Evolutionary conservation across 202 grass and related monocot species (phyloP), one percentile per base, ranked within the genome.

Genomic region (Bolboschoenoplectus hybrid): DNA sequence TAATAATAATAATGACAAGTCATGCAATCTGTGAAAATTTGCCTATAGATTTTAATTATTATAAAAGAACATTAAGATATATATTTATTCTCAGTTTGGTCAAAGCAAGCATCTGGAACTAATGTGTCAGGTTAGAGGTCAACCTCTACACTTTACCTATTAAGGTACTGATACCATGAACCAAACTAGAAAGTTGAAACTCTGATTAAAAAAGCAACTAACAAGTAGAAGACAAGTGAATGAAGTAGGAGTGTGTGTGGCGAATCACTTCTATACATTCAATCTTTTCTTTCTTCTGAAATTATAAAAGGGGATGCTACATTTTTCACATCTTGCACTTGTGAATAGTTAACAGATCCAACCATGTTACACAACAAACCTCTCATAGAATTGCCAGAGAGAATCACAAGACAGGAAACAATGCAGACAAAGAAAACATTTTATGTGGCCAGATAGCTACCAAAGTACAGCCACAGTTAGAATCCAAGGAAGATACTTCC

Each of bases 401-500:
- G 5, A 17, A 57, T 57, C 34, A 34, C 9, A 57, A 9, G 49
- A 75, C 9, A 74, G 17, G 9, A 64, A 39, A 78, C 13, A 78
- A 56, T 53, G 34, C 9, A 66, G n/a, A 82, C 58, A 82, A 82
- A 63, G 9, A 40, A 9, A 20, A 47, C 11, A 64, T 49, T 19
- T 65, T 81, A 9, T 82, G 39, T 82, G 79, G 57, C 7, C 19
- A 82, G 58, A 65, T 65, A 63, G 79, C 61, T 46, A 65, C 52
- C 34, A 16, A 61, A 71, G 67, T 45, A 71, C 46, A 75, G 10
- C 46, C 46, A 50, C 26, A 13, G 49, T 81, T 46, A 60, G 56
- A 81, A 81, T 81, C 79, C 79, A 64, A 81, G 53, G 79, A 63
- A 62, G 79, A 81, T 81, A 81, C 56, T 81, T 51, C 32, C 56